Base-by-base conservation (phyloP, 495 filamentous ascomycete species). In the Penicillium flavigenum region DNA sequence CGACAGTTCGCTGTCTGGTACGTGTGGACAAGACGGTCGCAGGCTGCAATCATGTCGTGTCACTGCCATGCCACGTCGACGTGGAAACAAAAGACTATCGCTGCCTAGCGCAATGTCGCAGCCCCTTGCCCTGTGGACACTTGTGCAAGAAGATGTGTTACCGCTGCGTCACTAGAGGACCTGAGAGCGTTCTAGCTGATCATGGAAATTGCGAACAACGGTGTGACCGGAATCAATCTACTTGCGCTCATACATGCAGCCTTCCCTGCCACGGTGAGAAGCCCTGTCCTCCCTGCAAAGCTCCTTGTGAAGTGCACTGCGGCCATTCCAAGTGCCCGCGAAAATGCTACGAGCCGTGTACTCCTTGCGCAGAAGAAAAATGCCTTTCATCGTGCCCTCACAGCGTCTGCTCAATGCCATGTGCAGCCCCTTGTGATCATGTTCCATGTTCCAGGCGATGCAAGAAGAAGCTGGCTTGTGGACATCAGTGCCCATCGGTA, bases 371-470 rank as follows among this genome's bases (percentile, higher is more conserved):
- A 1, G 79, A 82, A 49, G 63, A 70, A 17, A 61, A 69, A 42
- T 89, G 87, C 60, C 63, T 76, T 6, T 88, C 79, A 46, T 57
- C 62, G 8, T 90, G 88, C 64, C 61, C 75, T 7, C 86, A 89
- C 65, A 72, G 74, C 9, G 54, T 63, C 38, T 87, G 86, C 55
- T 71, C 75, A n/a, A 81, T 90, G 80, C 87, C 87, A 31, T 86
- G 79, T 56, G 76, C 76, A 1, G 88, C 83, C 12, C 82, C 84
- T 0, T 82, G 81, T 59, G 81, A 89, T 51, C 77, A 78, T 46
- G 69, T 90, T 0, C 87, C 85, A 20, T 96, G 90, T 59, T 84
- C 82, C 0, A 59, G 76, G 44, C 78, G 90, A 4, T 94, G 90
- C 54, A 63, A 74, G 1, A 71, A 78, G 34, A 22, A 48, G 1